phyloP scores from a whole-genome alignment of 768 basidiomycete genomes.

The Tylopilus sp. region DNA sequence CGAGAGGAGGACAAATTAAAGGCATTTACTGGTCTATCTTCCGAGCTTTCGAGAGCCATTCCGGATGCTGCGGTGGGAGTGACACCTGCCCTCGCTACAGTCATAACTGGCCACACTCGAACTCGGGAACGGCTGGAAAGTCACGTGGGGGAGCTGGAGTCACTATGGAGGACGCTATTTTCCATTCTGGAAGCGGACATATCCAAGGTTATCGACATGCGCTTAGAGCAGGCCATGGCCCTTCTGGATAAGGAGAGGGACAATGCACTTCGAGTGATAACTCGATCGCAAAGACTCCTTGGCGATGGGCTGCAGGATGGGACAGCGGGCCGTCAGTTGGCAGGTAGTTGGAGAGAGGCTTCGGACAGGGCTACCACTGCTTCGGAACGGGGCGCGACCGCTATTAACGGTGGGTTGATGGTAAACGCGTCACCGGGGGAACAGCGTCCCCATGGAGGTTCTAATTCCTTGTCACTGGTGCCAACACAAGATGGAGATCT shows the following conservation, averaged over 20 bases:
- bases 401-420: constrained; percentile 7
- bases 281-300: constrained; percentile 16
- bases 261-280: constrained; percentile 16
- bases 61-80: constrained; percentile 40
- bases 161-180: constrained; percentile 47
- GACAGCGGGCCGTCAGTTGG: constrained; percentile 9
- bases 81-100: constrained; percentile 44
- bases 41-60: constrained; percentile 45
- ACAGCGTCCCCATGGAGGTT: constrained; percentile 8
- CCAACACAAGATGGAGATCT: constrained; percentile 18
- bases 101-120: constrained; percentile 41
- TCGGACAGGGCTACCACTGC: constrained; percentile 10
- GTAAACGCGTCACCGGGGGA: constrained; percentile 10
- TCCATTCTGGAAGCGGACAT: constrained; percentile 41
- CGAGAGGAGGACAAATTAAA: constrained; percentile 46
- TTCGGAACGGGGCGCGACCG: constrained; percentile 11
- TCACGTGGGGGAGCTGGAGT: constrained; percentile 38
- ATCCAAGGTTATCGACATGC: constrained; percentile 34
- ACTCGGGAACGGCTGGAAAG: constrained; percentile 41
- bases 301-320: constrained; percentile 5
- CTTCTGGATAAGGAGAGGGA: constrained; percentile 33
- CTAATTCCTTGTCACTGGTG: constrained; percentile 11
- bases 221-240: constrained; percentile 32
- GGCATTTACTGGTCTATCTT: constrained; percentile 48
- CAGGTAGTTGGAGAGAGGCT: constrained; percentile 12